phyloP scores from a whole-genome alignment of 352 stramenopile genomes.

The Pythium scleroteichum region DNA sequence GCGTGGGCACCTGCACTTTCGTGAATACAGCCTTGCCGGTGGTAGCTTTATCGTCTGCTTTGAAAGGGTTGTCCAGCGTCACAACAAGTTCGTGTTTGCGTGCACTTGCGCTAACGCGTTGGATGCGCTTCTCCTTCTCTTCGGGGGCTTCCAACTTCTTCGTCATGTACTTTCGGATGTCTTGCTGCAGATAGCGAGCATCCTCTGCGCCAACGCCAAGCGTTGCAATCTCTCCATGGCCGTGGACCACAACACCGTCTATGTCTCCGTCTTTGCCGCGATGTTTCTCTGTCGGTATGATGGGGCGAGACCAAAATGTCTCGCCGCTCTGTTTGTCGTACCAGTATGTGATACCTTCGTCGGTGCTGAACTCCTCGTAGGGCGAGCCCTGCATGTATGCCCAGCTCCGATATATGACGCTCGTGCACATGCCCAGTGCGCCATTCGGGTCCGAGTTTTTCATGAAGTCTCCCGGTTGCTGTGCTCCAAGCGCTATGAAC shows the following conservation, averaged over 20 bases:
- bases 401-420: constrained; percentile 91
- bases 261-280: constrained; percentile 71
- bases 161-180: constrained; percentile 84
- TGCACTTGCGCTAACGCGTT: constrained; percentile 53
- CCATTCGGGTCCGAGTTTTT: constrained; percentile 72
- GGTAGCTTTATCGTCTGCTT: not conserved
- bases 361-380: constrained; percentile 90
- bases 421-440: constrained; percentile 80
- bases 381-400: constrained; percentile 85
- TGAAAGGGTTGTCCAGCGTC: constrained; percentile 22
- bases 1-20: constrained; percentile 54
- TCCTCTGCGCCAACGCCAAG: constrained; percentile 65
- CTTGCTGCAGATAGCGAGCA: constrained; percentile 59
- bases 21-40: constrained; percentile 23
- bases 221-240: constrained; percentile 69
- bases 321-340: constrained; percentile 75
- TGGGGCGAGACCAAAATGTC: constrained; percentile 91
- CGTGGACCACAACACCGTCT: constrained; percentile 80
- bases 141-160: constrained; percentile 80
- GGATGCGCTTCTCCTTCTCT: constrained; percentile 56
- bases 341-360: constrained; percentile 92
- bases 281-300: constrained; percentile 80
- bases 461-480: constrained; percentile 94
- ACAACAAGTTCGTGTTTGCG: constrained; percentile 66
- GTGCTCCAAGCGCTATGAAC: constrained; percentile 85